Conservation (phyloP, 2,329 filamentous ascomycete species). For the Aureobasidium lini region DNA sequence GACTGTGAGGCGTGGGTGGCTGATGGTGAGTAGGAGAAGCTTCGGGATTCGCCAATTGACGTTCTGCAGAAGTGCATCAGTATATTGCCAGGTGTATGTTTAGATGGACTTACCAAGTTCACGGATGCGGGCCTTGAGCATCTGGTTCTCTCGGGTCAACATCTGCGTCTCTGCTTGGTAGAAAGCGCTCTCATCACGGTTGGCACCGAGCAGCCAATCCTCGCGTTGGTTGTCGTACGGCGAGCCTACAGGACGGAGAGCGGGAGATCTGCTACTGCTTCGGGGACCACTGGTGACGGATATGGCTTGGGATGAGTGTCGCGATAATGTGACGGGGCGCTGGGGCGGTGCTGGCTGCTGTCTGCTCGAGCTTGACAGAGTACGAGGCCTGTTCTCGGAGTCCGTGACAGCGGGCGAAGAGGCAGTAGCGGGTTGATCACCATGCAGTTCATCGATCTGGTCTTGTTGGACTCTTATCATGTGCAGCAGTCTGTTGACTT, state of each 20-base stretch:
- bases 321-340: constrained; percentile 31
- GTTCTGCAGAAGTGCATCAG: neutral
- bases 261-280: constrained; percentile 36
- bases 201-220: constrained; percentile 55
- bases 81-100: neutral
- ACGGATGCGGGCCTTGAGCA: constrained; percentile 66
- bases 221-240: constrained; percentile 37
- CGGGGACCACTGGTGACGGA: constrained; percentile 25
- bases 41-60: neutral
- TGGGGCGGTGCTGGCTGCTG: constrained; percentile 13
- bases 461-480: constrained; percentile 72
- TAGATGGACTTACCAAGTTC: constrained; percentile 53
- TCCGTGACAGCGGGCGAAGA: constrained; percentile 39
- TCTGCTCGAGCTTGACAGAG: constrained; percentile 24
- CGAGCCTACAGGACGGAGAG: constrained; percentile 48
- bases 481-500: constrained; percentile 69
- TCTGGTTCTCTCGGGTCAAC: constrained; percentile 71
- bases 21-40: neutral
- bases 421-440: constrained; percentile 1
- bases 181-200: constrained; percentile 65
- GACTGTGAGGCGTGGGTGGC: constrained; percentile 7
- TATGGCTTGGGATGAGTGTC: constrained; percentile 35
- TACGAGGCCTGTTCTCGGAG: constrained; percentile 17
- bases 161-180: constrained; percentile 78
- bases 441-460: constrained; percentile 56